Base-by-base conservation (phyloP, 495 filamentous ascomycete species). In the Staphylotrichum tortipilum region DNA sequence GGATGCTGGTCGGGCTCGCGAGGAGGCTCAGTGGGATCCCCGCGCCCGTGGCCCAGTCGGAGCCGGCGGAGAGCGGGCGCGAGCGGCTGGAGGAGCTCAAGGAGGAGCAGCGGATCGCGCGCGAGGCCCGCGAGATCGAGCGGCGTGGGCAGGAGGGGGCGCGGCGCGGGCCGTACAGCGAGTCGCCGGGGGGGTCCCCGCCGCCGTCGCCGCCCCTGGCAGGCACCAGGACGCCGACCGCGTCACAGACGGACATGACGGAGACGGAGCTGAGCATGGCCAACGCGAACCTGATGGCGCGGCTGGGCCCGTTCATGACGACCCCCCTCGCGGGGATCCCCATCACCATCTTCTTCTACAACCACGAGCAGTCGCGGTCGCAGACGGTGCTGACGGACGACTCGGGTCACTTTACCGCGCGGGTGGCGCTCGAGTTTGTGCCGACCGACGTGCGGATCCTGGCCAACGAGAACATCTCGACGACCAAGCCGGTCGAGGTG, bases 321-420 rank as follows among this genome's bases (percentile, higher is more conserved):
- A 89, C 80, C 22, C 88, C 92, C 0, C 66, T 91, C 47, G 73
- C 79, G 4, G 77, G 81, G 36, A 71, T 78, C 28, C 80, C 87
- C 3, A 82, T 99, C 22, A 96, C 88, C 2, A 71, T 92, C 1
- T 95, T 96, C 69, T 95, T 97, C 68, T 97, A 89, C 69, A 89
- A 94, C 50, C 80, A 91, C 19, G 61, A 75, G 3, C 68, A 77
- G 31, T 92, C 90, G 17, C 82, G 83, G 55, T 90, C 88, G 11
- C 78, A 84, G 21, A 94, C 85, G 7, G 72, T 94, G 7, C 69
- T 70, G 39, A 97, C 94, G 0, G 82, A 95, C 57, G 82, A 90
- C 40, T 78, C 85, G 3, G 92, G 92, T 0, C 91, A 99, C 64
- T 99, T 99, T 57, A 71, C 58, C 18, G 64, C 86, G 33, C 77